Conservation (phyloP, 2,329 filamentous ascomycete genomes). For the Juglanconis sp. region DNA sequence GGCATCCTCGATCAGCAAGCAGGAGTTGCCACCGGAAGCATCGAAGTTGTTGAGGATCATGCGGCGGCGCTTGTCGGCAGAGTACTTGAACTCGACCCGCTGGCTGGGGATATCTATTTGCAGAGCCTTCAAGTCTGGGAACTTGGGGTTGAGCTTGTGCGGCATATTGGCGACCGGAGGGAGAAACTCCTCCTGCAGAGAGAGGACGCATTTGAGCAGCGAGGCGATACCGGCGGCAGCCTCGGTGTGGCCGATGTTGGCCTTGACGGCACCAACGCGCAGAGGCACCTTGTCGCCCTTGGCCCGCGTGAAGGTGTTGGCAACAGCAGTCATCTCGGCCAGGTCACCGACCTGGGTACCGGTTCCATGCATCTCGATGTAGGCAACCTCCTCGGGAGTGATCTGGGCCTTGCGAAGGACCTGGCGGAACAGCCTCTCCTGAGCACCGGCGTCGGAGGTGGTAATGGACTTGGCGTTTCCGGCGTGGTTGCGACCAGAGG, state of each 20-base stretch:
- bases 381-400: slow-evolving; percentile 24
- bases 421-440: slow-evolving; percentile 28
- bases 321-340: slow-evolving; percentile 20
- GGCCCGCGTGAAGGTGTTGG: slow-evolving; percentile 9
- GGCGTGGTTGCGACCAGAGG: slow-evolving; percentile 39
- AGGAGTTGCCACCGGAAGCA: slow-evolving; percentile 64
- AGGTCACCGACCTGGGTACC: slow-evolving; percentile 40
- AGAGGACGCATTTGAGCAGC: slow-evolving; percentile 56
- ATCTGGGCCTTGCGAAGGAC: slow-evolving; percentile 28
- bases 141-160: slow-evolving; percentile 50
- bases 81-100: slow-evolving; percentile 40
- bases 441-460: slow-evolving; percentile 24
- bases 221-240: slow-evolving; percentile 52
- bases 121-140: slow-evolving; percentile 48
- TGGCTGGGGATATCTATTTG: slow-evolving; percentile 51
- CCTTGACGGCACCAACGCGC: slow-evolving; percentile 55
- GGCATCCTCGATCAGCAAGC: slow-evolving; percentile 56
- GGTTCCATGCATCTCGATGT: slow-evolving; percentile 41
- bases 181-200: slow-evolving; percentile 54
- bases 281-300: slow-evolving; percentile 34
- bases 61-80: slow-evolving; percentile 35
- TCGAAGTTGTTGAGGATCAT: slow-evolving; percentile 61
- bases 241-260: slow-evolving; percentile 57
- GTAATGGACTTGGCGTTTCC: slow-evolving; percentile 32
- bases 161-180: slow-evolving; percentile 63